Evolutionary conservation across 1,284 basidiomycete genomes (phyloP), one percentile per base, ranked within the genome.

Genomic region (Irpex sp.): DNA sequence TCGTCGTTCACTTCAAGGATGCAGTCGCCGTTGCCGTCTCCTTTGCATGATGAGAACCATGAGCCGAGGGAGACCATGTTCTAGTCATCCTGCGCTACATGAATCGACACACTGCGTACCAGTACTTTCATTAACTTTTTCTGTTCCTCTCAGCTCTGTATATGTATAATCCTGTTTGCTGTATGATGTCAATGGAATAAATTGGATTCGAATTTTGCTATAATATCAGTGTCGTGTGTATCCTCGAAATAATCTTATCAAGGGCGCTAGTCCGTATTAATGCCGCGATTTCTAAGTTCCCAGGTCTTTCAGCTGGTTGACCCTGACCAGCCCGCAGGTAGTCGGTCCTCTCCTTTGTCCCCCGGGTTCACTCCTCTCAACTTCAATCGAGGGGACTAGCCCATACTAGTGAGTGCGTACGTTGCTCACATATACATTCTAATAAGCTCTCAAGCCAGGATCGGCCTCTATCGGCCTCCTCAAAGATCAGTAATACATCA

Each of bases 11-110:
- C 62, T 11, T 56, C 62, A 9, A 49, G 3, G 63, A 63, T 21
- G 33, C 19, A 19, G 58, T 59, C 21, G 1, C 31, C 31, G 5
- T 6, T 33, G 5, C 31, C 31, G 31, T 6, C 31, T 33, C 31
- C 31, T 33, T 5, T 6, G 31, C 0, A 33, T 6, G 31, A 33
- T 33, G 31, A 33, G 31, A 47, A 19, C 36, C 36, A 61, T 31
- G 67, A 65, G 35, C 67, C 67, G 4, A 59, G 64, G 21, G 66
- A 66, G 49, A 4, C 4, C 7, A 46, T 46, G 39, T 46, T 46
- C 5, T 46, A n/a, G n/a, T 15, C 4, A 13, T 11, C 11, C 1
- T 5, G 39, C n/a, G 39, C 13, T 46, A 33, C 6, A 33, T 46
- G 39, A n/a, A 4, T n/a, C 4, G 39, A 4, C n/a, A n/a, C n/a